phyloP scores from a whole-genome alignment of 1,284 basidiomycete species.

The Sanghuangporus sanghuang region DNA sequence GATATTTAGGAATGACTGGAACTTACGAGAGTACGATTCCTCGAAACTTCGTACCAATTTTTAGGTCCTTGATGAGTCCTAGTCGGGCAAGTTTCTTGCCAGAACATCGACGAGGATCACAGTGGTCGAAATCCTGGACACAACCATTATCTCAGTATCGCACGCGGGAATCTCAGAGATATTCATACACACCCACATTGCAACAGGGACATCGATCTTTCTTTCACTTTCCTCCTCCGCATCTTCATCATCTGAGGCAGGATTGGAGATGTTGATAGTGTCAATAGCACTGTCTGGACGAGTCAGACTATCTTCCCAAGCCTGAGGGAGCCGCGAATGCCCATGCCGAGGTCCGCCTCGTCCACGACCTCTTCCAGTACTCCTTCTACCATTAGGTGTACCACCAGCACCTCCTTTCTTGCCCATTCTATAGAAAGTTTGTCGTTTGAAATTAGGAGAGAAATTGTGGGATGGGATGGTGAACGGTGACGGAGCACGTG shows the following conservation, averaged over 20 bases:
- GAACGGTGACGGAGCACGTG: constrained; percentile 3
- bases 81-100: constrained; percentile 91
- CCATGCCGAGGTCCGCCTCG: constrained; percentile 25
- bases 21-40: constrained; percentile 91
- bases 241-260: constrained; percentile 25
- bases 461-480: not conserved
- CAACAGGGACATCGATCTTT: constrained; percentile 63
- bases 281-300: constrained; percentile 50
- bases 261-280: constrained; percentile 29
- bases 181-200: constrained; percentile 75
- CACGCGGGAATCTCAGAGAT: not conserved
- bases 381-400: constrained; percentile 13
- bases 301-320: constrained; percentile 21
- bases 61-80: constrained; percentile 80
- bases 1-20: not conserved
- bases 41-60: constrained; percentile 83
- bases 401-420: constrained; percentile 34
- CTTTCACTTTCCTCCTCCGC: constrained; percentile 30
- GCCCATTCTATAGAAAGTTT: constrained; percentile 29
- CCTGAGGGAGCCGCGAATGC: constrained; percentile 24
- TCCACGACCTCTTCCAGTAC: constrained; percentile 24
- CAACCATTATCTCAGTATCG: not conserved
- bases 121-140: constrained; percentile 90
- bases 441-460: not conserved
- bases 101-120: constrained; percentile 91